Conservation (phyloP, 73 alveolate species). For the Halteria grandinella region DNA sequence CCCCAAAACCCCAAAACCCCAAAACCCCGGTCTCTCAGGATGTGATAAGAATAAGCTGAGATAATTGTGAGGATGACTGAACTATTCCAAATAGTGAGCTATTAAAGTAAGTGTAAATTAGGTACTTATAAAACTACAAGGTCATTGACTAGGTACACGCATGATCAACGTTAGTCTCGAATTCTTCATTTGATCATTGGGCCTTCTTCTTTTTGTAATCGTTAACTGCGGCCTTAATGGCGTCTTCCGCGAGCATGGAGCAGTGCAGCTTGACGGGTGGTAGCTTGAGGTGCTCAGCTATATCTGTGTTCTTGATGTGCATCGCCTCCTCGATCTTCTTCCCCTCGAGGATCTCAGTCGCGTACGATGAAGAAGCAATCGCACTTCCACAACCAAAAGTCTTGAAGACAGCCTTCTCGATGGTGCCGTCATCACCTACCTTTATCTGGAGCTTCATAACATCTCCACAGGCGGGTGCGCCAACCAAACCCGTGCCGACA, state of each 20-base stretch:
- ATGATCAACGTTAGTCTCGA: no score
- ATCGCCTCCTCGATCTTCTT: conserved; percentile 87
- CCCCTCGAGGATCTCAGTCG: conserved; percentile 89
- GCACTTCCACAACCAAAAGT: conserved; percentile 98
- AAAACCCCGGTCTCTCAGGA: no score
- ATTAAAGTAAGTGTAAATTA: no score
- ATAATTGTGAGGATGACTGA: no score
- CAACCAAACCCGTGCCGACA: conserved; percentile 97
- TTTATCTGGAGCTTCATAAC: conserved; percentile 93
- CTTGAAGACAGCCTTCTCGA: conserved; percentile 94
- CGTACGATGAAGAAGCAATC: conserved; percentile 92
- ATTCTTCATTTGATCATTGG: no score
- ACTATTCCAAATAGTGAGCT: no score
- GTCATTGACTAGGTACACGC: no score
- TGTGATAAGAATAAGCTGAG: no score
- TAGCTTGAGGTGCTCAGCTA: conserved; percentile 82
- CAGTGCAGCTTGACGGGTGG: conserved; percentile 96
- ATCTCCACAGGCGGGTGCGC: conserved; percentile 98
- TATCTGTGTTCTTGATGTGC: conserved; percentile 86
- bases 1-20: no score
- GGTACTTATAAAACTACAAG: no score
- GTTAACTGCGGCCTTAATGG: conserved; percentile 91
- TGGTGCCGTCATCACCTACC: conserved; percentile 89
- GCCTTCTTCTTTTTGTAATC: conserved; percentile 78
- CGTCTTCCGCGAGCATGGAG: conserved; percentile 96